Percentiles rank a stretch among this genome's conserved stretches.
Conservation (phyloP, 2,329 filamentous ascomycete species). For the Polychaeton citri region DNA sequence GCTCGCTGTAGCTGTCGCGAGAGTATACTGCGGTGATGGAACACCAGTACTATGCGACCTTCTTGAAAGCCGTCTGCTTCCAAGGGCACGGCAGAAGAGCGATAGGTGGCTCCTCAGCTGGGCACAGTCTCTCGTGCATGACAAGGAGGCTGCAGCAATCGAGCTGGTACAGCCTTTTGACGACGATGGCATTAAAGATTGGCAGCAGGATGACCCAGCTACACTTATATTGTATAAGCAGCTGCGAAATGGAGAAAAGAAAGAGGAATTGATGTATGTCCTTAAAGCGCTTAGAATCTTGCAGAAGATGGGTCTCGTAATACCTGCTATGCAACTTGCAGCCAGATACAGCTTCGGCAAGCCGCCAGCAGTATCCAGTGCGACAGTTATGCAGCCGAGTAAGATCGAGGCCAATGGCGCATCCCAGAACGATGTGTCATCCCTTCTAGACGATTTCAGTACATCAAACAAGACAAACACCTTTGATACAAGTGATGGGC, state of each 20-base stretch:
- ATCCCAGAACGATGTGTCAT: conserved; percentile 2
- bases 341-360: conserved; percentile 67
- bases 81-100: conserved; percentile 62
- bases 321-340: conserved; percentile 75
- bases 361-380: no score
- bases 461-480: no score
- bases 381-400: conserved; percentile 1
- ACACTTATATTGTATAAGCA: conserved; percentile 79
- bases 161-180: conserved; percentile 59
- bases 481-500: no score
- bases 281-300: conserved; percentile 56
- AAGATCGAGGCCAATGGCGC: not conserved
- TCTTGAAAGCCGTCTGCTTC: conserved; percentile 66
- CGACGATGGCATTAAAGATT: conserved; percentile 27
- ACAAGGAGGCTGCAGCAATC: conserved; percentile 71
- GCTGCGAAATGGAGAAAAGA: conserved; percentile 57
- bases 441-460: no score
- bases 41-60: conserved; percentile 61
- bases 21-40: conserved; percentile 78
- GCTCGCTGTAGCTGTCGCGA: conserved; percentile 73
- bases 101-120: conserved; percentile 92
- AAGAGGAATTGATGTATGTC: conserved; percentile 45
- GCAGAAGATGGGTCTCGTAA: conserved; percentile 51
- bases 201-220: conserved; percentile 75
- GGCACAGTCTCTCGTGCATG: conserved; percentile 84